Evolutionary conservation across 2,329 filamentous ascomycete species (phyloP), one percentile per base, ranked within the genome.

Genomic region (Corinectria fuckeliana): DNA sequence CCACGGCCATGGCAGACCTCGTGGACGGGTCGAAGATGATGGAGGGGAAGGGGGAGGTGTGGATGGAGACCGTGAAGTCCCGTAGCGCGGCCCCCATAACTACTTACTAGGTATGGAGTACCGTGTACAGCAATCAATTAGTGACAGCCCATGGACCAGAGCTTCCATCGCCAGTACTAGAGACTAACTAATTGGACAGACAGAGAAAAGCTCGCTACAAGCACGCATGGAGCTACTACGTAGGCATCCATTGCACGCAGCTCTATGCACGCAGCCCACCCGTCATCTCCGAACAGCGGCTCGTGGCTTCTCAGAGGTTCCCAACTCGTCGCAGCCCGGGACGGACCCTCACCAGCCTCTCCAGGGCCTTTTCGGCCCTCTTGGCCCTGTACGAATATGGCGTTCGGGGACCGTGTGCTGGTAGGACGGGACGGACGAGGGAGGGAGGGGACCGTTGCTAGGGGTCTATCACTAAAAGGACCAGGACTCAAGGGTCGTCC

Each of bases 201-300:
- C 42, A 45, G 42, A 28, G 25, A 16, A 10, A 14, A 3, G n/a
- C 32, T 18, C 42, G 42, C 25, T 45, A n/a, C n/a, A 36, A 41
- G 38, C n/a, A 45, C 25, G 23, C 42, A 28, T n/a, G n/a, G n/a
- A n/a, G n/a, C n/a, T n/a, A n/a, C n/a, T n/a, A n/a, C n/a, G n/a
- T n/a, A n/a, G n/a, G n/a, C n/a, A n/a, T n/a, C n/a, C n/a, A n/a
- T n/a, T n/a, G n/a, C n/a, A n/a, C n/a, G n/a, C n/a, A 10, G 39
- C 20, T 23, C 20, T 30, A 36, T 38, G 28, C 50, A 44, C 45
- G 42, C 51, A 51, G 39, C 42, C 63, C 67, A 68, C 59, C 45
- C 64, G 60, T 69, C 66, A 66, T 67, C 60, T 68, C 67, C 65
- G 67, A 67, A 58, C 45, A 59, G 55, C 55, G 58, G 56, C 20